Evolutionary conservation across 441 rosid genomes (phyloP).

Genomic region (Melastoma candidum): DNA sequence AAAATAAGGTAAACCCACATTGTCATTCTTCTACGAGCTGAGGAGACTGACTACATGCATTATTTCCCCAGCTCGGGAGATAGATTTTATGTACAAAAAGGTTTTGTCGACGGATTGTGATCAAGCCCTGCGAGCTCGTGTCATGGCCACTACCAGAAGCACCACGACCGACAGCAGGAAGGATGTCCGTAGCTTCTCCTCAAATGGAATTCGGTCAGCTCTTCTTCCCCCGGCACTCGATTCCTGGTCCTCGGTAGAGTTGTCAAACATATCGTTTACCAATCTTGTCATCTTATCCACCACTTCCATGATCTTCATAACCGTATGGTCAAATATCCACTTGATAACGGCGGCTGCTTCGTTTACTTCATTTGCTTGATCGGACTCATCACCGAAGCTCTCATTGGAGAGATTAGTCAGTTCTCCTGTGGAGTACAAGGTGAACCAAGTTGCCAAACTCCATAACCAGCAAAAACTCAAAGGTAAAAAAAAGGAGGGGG

Average conservation of each 20-base stretch:
- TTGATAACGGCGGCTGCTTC: conserved; percentile 28
- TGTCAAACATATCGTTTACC: conserved; percentile 40
- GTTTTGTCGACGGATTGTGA: conserved; percentile 54
- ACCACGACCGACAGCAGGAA: conserved; percentile 61
- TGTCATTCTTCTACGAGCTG: too few relatives aligned
- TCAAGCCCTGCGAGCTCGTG: conserved; percentile 34
- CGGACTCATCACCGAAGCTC: conserved; percentile 23
- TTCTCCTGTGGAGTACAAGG: background rate
- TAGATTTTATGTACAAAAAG: background rate
- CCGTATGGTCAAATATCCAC: conserved; percentile 55
- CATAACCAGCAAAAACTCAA: background rate
- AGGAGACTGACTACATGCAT: too few relatives aligned
- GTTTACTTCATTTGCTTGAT: conserved; percentile 17
- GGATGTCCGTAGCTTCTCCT: conserved; percentile 55
- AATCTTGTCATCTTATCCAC: conserved; percentile 48
- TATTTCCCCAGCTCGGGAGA: too few relatives aligned
- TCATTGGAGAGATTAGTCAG: conserved; percentile 12
- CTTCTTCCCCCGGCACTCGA: conserved; percentile 21
- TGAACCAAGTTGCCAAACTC: background rate
- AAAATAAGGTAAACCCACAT: too few relatives aligned
- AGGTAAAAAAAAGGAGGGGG: background rate
- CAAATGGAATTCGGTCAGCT: conserved; percentile 22
- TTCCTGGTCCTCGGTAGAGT: conserved; percentile 13
- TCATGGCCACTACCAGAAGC: conserved; percentile 59
- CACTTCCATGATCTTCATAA: conserved; percentile 35